Base-by-base conservation (phyloP, 139 green algal genomes). In the Haematococcus lacustris region DNA sequence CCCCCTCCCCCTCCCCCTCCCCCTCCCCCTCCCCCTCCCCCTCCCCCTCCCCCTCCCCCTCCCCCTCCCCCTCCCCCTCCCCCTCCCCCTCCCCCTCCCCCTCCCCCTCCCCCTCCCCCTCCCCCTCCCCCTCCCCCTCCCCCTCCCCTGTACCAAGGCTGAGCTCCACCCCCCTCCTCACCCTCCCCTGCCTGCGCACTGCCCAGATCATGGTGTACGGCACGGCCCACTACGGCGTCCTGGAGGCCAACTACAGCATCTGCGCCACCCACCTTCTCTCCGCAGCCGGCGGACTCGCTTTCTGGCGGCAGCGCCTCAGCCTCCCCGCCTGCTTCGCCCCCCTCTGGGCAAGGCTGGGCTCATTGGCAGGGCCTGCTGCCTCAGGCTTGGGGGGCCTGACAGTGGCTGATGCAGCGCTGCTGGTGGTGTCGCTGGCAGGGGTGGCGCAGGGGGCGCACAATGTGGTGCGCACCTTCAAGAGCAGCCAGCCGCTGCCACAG, bases 221-320 rank as follows among this genome's bases (percentile, higher is more conserved):
- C n/a, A n/a, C n/a, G n/a, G n/a, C n/a, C n/a, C n/a, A n/a, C n/a
- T n/a, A n/a, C n/a, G n/a, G 68, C 23, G 51, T 73, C 25, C 69
- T 68, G 4, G 50, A 68, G 35, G 73, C 73, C 66, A 78, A 78
- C 66, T 78, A 78, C 73, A 53, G 26, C 23, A 73, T 78, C 38
- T 69, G 35, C 35, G 6, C 59, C 3, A 37, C 51, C 23, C 72
- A 77, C 64, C 63, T 77, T 2, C 1, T 77, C 25, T 61, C 35
- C 34, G 30, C 35, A 2, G 28, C 39, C 3, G 57, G 59, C 32
- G 38, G 47, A 1, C 33, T 59, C 23, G 3, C 5, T 3, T 4
- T 77, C 26, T 47, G 66, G 66, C 66, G 40, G n/a, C 59, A 66
- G 59, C 59, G 26, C 59, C 21, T 57, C 47, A 57, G 21, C 13